Conservation (phyloP, 371 early-diverging fungal species). For the Syncephalastrum contaminatum region DNA sequence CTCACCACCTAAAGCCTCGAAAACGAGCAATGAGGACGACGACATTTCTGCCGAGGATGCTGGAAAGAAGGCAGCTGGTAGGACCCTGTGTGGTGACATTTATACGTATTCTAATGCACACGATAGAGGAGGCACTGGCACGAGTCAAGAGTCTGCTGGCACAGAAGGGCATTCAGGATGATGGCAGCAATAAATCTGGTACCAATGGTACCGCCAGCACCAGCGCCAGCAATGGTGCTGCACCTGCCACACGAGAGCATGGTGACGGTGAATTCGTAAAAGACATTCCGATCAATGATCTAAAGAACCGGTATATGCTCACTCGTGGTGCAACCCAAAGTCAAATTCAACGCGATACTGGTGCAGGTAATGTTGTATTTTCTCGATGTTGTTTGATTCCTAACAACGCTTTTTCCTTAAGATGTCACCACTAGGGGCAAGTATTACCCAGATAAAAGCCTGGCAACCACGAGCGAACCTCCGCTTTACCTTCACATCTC, state of each 20-base stretch:
- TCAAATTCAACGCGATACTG: constrained; percentile 71
- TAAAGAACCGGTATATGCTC: constrained; percentile 76
- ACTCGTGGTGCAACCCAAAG: constrained; percentile 78
- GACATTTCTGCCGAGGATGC: constrained; percentile 17
- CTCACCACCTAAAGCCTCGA: constrained; percentile 18
- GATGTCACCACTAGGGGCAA: constrained; percentile 85
- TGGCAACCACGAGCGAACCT: constrained; percentile 75
- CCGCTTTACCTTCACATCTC: constrained; percentile 78
- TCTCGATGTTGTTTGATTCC: background rate
- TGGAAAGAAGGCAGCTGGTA: constrained; percentile 3
- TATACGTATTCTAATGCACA: background rate
- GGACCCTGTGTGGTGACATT: background rate
- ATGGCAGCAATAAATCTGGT: constrained; percentile 12
- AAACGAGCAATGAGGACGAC: constrained; percentile 23
- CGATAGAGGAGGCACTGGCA: constrained; percentile 53
- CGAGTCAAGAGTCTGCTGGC: constrained; percentile 60
- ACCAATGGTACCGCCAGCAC: background rate
- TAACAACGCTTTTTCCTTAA: constrained; percentile 10
- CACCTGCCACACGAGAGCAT: constrained; percentile 12
- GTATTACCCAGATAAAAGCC: constrained; percentile 70
- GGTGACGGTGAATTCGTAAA: constrained; percentile 46
- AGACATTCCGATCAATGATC: constrained; percentile 79
- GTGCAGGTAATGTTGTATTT: constrained; percentile 54
- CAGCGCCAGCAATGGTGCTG: constrained; percentile 3
- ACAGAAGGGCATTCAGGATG: constrained; percentile 47